Base-by-base conservation (phyloP, 352 stramenopile species). In the Phytopythium sindhum region DNA sequence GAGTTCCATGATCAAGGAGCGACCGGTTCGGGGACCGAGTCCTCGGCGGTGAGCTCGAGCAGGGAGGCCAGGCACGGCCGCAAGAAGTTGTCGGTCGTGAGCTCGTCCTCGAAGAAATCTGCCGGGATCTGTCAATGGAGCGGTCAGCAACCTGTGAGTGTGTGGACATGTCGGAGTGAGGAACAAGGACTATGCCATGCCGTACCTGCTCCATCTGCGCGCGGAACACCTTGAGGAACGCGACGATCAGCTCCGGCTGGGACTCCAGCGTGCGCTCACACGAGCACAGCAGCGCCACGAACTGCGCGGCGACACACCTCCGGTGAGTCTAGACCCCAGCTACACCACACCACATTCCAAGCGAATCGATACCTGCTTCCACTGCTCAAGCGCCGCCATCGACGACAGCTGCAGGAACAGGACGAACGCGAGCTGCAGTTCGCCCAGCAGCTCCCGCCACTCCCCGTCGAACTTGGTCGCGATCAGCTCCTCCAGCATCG, bases 391-490 rank as follows among this genome's bases (percentile, higher is more conserved):
- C 4, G 93, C 95, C 17, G 83, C 72, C 26, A 98, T 80, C 44
- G 94, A 98, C 48, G 93, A 95, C n/a, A 98, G 65, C 70, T 97
- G 84, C 39, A 98, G 65, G 74, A 98, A 98, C 5, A 98, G 57
- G 15, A 98, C 57, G 64, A 98, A 98, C 6, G 90, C 81, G n/a
- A 98, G 68, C 70, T 98, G 93, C 61, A 98, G 65, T 76, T 98
- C 94, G 29, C 90, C 96, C 17, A 98, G 47, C 33, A 98, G 75
- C 44, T 91, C 69, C 58, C 89, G 55, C 87, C 88, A 97, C 47
- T 75, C 65, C 0, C 67, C 70, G 14, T 54, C 53, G 64, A 83
- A 88, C 24, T 72, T 64, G 4, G 26, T 58, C 11, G 63, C 51
- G 26, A 88, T 70, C 37, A 89, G 44, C 55, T 84, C 73, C 69